These are phyloP conservation scores for Zymoseptoria tritici DNA, from an alignment of 2,329 filamentous ascomycete genomes.

Conservation along the genomic window DNA sequence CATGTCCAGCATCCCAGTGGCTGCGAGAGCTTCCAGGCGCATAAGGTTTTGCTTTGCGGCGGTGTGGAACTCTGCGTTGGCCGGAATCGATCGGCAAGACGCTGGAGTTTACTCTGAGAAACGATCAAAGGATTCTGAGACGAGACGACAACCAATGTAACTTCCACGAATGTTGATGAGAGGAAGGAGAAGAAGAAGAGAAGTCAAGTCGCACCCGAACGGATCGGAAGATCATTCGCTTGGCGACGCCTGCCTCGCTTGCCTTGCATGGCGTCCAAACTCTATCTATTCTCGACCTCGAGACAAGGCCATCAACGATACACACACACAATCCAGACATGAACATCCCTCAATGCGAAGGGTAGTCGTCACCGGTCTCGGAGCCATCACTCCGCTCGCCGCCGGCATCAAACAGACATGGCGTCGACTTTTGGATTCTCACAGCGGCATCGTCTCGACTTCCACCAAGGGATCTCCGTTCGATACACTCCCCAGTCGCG, in stretches of 20 bases:
- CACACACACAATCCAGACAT: neutral
- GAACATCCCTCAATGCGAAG: slow-evolving; percentile 36
- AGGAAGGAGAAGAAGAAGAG: neutral
- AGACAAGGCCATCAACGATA: neutral
- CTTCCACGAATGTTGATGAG: neutral
- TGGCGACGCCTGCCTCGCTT: neutral
- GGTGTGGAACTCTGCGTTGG: neutral
- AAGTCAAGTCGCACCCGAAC: neutral
- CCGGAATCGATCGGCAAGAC: neutral
- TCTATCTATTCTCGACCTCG: neutral
- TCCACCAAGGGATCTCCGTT: slow-evolving; percentile 56
- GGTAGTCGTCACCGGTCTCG: slow-evolving; percentile 45
- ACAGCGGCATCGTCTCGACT: slow-evolving; percentile 74
- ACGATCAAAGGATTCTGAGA: neutral
- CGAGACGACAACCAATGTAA: too few species aligned
- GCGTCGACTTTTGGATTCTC: slow-evolving; percentile 68
- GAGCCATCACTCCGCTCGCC: slow-evolving; percentile 38
- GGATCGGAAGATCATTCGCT: neutral
- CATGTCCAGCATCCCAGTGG: neutral
- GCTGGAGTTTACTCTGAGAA: neutral
- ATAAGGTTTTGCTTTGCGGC: neutral
- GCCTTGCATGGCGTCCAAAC: neutral
- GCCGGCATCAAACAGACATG: slow-evolving; percentile 60
- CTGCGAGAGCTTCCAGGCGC: neutral
- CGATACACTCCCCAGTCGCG: slow-evolving; percentile 68